phyloP scores from a whole-genome alignment of 2,329 filamentous ascomycete species.

The Beauveria sp. region DNA sequence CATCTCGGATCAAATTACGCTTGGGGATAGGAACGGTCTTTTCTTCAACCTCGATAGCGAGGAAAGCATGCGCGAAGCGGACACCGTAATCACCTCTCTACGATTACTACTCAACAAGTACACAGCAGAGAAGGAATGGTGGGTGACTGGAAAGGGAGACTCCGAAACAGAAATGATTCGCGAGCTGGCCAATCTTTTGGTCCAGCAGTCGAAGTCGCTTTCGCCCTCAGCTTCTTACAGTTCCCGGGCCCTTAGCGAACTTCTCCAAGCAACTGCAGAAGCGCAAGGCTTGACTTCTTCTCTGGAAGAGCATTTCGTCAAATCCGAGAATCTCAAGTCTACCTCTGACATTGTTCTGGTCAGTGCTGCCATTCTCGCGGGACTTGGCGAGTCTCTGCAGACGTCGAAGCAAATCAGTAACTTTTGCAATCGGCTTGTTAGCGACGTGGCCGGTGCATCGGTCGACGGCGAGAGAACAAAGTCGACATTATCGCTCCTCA shows the following conservation, averaged over 20 bases:
- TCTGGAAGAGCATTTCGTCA: conserved; percentile 41
- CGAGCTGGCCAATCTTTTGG: conserved; percentile 36
- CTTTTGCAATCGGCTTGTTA: conserved; percentile 53
- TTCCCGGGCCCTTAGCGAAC: conserved; percentile 41
- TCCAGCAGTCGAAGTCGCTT: conserved; percentile 33
- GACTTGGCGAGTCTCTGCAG: conserved; percentile 42
- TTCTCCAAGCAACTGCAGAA: conserved; percentile 41
- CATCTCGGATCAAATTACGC: conserved; percentile 46
- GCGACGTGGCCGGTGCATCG: conserved; percentile 48
- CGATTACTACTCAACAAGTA: conserved; percentile 30
- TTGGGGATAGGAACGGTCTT: conserved; percentile 35
- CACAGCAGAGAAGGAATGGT: conserved; percentile 26
- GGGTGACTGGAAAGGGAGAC: conserved; percentile 28
- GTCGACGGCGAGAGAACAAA: conserved; percentile 37
- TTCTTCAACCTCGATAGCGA: conserved; percentile 35
- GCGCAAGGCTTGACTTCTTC: conserved; percentile 36
- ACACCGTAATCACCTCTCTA: conserved; percentile 35
- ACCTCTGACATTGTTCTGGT: conserved; percentile 39
- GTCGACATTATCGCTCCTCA: conserved; percentile 44
- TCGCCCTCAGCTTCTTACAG: conserved; percentile 43
- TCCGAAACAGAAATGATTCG: conserved; percentile 31
- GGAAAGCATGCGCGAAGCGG: conserved; percentile 31
- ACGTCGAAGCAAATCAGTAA: conserved; percentile 42
- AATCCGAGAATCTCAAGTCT: conserved; percentile 39
- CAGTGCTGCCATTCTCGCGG: conserved; percentile 42